A percentile compares a stretch with the other conserved stretches of the same genome.
These are phyloP conservation scores for Acorus calamus DNA, from an alignment of 106 monocot species.

Conservation along the genomic window DNA sequence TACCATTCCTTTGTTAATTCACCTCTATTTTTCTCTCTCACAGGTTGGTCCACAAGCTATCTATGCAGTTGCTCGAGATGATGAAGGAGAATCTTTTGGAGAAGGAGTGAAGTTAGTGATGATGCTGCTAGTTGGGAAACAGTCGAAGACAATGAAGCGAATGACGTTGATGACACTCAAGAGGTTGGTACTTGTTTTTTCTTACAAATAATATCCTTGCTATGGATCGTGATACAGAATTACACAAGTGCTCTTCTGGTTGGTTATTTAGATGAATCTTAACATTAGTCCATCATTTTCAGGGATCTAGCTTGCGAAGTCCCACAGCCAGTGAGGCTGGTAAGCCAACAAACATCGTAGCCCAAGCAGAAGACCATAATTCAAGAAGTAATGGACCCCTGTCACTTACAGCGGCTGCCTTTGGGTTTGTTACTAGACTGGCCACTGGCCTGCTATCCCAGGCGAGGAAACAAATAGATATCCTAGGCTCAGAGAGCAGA, in stretches of 20 bases:
- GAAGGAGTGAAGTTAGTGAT: constrained; percentile 61
- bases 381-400: constrained; percentile 28
- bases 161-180: constrained; percentile 25
- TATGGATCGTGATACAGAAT: too few relatives aligned
- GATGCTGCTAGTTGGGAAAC: constrained; percentile 88
- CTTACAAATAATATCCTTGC: background rate
- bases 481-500: constrained; percentile 6
- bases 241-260: background rate
- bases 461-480: constrained; percentile 26
- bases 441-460: constrained; percentile 55
- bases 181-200: constrained; percentile 25
- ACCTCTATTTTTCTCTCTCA: background rate
- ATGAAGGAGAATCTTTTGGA: constrained; percentile 55
- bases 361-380: constrained; percentile 18
- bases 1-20: too few relatives aligned
- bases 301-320: constrained; percentile 38
- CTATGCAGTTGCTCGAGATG: constrained; percentile 82
- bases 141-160: constrained; percentile 62
- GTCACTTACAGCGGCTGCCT: constrained; percentile 45
- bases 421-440: constrained; percentile 54
- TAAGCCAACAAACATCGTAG: constrained; percentile 9
- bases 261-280: constrained; percentile 6
- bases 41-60: constrained; percentile 83
- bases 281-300: constrained; percentile 6
- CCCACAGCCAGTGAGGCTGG: constrained; percentile 9